A percentile compares a stretch with the other conserved stretches of the same genome.
Conservation (phyloP, 2,329 filamentous ascomycete species). For the Thielaviopsis punctulata region DNA sequence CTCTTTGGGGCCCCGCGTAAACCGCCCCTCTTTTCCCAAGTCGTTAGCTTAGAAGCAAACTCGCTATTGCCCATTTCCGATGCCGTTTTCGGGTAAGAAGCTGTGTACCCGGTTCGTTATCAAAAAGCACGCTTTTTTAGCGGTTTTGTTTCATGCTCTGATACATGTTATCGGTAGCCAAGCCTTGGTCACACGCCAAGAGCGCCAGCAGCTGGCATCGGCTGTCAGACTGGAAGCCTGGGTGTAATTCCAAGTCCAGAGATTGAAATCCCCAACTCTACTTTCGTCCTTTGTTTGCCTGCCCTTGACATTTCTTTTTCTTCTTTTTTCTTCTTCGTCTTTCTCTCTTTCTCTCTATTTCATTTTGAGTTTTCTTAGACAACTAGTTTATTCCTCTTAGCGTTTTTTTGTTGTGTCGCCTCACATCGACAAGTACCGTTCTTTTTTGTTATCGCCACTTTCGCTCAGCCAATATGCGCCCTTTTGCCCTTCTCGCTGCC, state of each 20-base stretch:
- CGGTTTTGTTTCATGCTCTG: no score
- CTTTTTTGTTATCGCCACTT: background rate
- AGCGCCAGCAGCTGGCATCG: background rate
- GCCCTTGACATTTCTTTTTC: background rate
- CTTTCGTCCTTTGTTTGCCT: conserved; percentile 1
- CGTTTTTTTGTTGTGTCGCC: no score
- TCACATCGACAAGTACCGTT: no score
- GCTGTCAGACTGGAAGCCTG: background rate
- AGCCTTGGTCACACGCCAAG: background rate
- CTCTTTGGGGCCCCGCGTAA: no score
- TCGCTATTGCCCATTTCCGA: no score
- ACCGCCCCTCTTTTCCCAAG: no score
- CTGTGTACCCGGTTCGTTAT: background rate
- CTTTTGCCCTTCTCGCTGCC: conserved; percentile 33
- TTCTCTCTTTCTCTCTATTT: background rate
- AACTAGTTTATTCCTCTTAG: no score
- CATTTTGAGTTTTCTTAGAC: background rate
- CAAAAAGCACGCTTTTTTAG: no score
- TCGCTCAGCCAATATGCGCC: conserved; percentile 39
- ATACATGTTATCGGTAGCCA: background rate
- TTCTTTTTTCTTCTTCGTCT: background rate
- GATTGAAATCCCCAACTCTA: background rate
- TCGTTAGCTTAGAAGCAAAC: no score
- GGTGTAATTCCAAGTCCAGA: background rate
- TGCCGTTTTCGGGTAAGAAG: no score